These are phyloP conservation scores for Diversispora epigaea DNA, from an alignment of 192 early-diverging fungal genomes.

Conservation along the genomic window DNA sequence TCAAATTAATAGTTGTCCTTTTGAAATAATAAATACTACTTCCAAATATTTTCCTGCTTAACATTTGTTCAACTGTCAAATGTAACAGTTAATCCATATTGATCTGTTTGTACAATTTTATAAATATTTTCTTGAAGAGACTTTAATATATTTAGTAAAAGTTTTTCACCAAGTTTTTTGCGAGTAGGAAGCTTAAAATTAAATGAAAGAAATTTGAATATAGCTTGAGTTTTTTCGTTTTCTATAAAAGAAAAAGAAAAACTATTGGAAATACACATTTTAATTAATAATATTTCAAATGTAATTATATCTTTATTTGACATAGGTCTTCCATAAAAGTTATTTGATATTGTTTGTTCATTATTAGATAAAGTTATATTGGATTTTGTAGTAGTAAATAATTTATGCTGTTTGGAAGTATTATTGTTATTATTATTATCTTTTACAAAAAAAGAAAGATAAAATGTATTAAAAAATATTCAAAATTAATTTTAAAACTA, in stretches of 20 bases:
- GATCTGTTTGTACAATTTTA: not conserved
- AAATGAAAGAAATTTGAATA: not conserved
- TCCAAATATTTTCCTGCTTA: not conserved
- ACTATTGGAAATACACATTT: not conserved
- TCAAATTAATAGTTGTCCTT: constrained; percentile 8
- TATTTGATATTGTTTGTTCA: not conserved
- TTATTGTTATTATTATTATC: too few relatives aligned
- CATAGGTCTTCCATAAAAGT: not conserved
- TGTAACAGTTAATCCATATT: too few relatives aligned
- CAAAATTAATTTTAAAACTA: too few relatives aligned
- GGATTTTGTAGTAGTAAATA: too few relatives aligned
- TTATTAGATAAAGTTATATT: not conserved
- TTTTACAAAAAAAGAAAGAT: too few relatives aligned
- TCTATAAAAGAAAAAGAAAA: not conserved
- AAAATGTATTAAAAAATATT: too few relatives aligned
- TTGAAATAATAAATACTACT: not conserved
- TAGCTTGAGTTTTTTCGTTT: not conserved
- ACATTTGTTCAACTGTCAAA: not conserved
- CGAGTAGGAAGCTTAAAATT: not conserved
- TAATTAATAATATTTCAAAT: not conserved
- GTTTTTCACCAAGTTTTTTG: not conserved
- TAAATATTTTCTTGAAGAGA: not conserved
- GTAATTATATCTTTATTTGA: not conserved
- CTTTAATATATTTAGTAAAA: not conserved
- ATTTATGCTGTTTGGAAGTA: too few relatives aligned